Conservation (phyloP, 2,329 filamentous ascomycete genomes). For the Cladosporium phlei region DNA sequence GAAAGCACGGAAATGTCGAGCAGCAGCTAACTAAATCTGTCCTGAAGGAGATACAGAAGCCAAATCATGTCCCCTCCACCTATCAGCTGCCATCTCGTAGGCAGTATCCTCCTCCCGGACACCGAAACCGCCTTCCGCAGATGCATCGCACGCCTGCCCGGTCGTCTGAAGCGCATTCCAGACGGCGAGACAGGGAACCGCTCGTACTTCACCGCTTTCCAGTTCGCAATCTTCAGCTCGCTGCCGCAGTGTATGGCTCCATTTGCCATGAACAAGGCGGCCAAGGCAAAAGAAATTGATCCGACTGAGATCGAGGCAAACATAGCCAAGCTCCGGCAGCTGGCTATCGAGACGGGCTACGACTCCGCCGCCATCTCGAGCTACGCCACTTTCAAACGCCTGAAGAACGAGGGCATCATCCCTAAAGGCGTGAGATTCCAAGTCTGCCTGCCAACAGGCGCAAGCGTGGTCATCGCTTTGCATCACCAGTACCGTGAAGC, state of each 20-base stretch:
- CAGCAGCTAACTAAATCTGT: no score
- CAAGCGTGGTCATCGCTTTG: constrained; percentile 26
- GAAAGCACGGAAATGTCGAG: no score
- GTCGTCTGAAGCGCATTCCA: no score
- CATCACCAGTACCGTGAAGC: constrained; percentile 24
- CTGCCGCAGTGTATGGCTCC: neutral
- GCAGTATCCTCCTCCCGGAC: no score
- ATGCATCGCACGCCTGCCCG: no score
- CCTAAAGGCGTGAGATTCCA: constrained; percentile 29
- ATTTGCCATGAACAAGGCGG: neutral
- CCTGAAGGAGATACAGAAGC: no score
- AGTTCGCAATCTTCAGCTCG: no score
- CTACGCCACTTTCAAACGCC: constrained; percentile 29
- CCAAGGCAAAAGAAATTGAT: neutral
- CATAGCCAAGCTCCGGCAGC: constrained; percentile 2
- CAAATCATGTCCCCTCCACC: no score
- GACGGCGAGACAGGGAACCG: no score
- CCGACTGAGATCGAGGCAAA: neutral
- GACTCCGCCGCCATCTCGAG: constrained; percentile 32
- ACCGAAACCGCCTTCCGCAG: no score
- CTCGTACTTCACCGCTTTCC: no score
- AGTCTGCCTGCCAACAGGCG: constrained; percentile 31
- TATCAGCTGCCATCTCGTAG: no score
- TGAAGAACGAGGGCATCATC: constrained; percentile 31
- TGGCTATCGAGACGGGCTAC: constrained; percentile 28